Evolutionary conservation across 2,329 filamentous ascomycete genomes (phyloP).

Genomic region (Talaromyces sp.): DNA sequence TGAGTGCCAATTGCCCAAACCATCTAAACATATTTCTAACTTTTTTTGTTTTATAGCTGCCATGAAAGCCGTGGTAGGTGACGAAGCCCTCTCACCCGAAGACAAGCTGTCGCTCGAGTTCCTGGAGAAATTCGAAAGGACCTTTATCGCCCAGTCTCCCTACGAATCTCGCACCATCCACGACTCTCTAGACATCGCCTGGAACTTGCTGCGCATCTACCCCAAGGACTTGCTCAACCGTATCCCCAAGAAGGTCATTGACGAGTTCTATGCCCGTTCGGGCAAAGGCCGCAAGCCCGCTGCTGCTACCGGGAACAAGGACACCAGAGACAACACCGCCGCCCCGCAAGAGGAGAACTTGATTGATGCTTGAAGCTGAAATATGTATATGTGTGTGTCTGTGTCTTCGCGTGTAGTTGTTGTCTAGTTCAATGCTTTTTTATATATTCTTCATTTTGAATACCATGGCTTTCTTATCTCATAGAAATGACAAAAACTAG

Average conservation of each 20-base stretch:
- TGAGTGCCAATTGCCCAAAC: conserved; percentile 20
- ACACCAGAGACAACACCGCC: conserved; percentile 42
- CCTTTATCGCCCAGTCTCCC: conserved; percentile 85
- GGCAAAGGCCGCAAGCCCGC: conserved; percentile 35
- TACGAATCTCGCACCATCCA: conserved; percentile 91
- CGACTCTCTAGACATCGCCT: conserved; percentile 92
- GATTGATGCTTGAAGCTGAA: conserved; percentile 33
- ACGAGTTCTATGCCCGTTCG: conserved; percentile 72
- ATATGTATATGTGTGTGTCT: not conserved
- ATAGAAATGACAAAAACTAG: not conserved
- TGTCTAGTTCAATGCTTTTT: not conserved
- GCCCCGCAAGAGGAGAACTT: conserved; percentile 32
- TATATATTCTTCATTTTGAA: not conserved
- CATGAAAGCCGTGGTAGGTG: conserved; percentile 99
- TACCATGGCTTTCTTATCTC: not conserved
- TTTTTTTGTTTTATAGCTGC: conserved; percentile 53
- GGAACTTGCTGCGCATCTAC: conserved; percentile 94
- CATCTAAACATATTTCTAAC: not conserved
- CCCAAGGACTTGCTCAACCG: conserved; percentile 97
- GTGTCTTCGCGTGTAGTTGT: not conserved
- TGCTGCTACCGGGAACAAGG: conserved; percentile 27
- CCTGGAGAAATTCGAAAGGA: conserved; percentile 95
- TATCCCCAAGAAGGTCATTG: conserved; percentile 76
- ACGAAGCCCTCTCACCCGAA: conserved; percentile 90
- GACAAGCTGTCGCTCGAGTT: conserved; percentile 98